These are phyloP conservation scores for Pseudocercospora eumusae DNA, from an alignment of 2,329 filamentous ascomycete species.

Conservation along the genomic window DNA sequence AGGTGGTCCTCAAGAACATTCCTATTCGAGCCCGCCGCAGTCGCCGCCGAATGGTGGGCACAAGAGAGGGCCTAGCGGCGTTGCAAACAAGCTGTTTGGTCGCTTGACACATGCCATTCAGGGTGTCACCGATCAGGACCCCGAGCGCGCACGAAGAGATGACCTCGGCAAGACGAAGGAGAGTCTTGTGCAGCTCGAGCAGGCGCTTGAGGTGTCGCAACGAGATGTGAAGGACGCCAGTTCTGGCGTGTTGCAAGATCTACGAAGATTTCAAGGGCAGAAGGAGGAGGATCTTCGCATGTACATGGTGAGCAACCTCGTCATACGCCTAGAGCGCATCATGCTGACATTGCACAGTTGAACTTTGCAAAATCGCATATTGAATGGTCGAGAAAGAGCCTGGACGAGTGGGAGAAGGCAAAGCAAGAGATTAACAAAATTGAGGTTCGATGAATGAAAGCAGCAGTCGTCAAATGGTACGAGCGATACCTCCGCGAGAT, in stretches of 20 bases:
- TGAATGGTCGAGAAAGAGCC: slow-evolving; percentile 89
- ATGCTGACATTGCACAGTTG: slow-evolving; percentile 58
- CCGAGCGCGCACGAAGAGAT: slow-evolving; percentile 86
- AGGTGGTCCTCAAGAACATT: slow-evolving; percentile 58
- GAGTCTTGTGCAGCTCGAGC: slow-evolving; percentile 80
- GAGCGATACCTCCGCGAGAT: no score
- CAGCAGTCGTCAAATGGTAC: background rate
- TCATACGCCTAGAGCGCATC: background rate
- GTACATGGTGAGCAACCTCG: slow-evolving; percentile 77
- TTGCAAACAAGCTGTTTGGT: slow-evolving; percentile 90
- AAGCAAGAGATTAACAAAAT: slow-evolving; percentile 87
- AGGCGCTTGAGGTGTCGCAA: slow-evolving; percentile 83
- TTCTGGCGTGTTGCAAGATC: slow-evolving; percentile 79
- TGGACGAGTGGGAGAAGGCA: slow-evolving; percentile 91
- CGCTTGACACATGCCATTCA: slow-evolving; percentile 94
- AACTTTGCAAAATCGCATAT: slow-evolving; percentile 91
- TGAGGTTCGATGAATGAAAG: slow-evolving; percentile 46
- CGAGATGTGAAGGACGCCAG: slow-evolving; percentile 94
- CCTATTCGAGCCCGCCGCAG: slow-evolving; percentile 31
- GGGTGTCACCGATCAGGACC: slow-evolving; percentile 93
- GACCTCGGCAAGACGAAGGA: slow-evolving; percentile 95
- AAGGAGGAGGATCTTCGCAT: slow-evolving; percentile 92
- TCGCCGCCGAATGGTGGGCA: slow-evolving; percentile 50
- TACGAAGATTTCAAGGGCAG: slow-evolving; percentile 89
- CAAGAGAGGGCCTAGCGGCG: slow-evolving; percentile 80